Percentiles rank a stretch among this genome's conserved stretches.
Evolutionary conservation across 495 filamentous ascomycete genomes (phyloP).

Genomic region (Chaetomium tenue): DNA sequence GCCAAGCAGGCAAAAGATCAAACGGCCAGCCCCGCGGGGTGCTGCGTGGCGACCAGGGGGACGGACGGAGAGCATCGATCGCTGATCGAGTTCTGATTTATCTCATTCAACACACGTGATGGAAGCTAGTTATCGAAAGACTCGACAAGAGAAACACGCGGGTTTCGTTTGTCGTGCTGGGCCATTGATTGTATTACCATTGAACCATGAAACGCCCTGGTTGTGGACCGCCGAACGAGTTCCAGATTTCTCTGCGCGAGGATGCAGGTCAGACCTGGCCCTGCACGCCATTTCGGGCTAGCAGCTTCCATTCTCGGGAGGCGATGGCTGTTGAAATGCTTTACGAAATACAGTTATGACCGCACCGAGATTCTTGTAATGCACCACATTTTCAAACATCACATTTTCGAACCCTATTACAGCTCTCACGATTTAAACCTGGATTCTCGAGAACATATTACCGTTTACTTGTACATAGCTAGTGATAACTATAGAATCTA

Average conservation of each 20-base stretch:
- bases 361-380: background rate
- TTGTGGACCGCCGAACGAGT: constrained; percentile 9
- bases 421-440: background rate
- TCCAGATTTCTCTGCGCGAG: constrained; percentile 10
- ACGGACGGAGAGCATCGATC: background rate
- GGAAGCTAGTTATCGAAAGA: background rate
- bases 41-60: constrained; percentile 13
- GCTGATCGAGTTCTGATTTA: background rate
- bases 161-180: background rate
- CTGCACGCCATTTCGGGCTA: constrained; percentile 22
- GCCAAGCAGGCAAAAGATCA: constrained; percentile 13
- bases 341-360: background rate
- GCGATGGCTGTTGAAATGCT: background rate
- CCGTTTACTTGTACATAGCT: background rate
- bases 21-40: constrained; percentile 12
- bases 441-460: background rate
- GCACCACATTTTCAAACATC: background rate
- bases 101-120: background rate
- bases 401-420: background rate
- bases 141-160: background rate
- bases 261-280: constrained; percentile 21
- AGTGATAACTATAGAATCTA: background rate
- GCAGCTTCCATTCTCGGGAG: background rate
- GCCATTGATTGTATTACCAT: background rate
- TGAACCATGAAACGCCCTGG: background rate